phyloP scores from a whole-genome alignment of 2,329 filamentous ascomycete genomes.

The Aspergillus melleus region DNA sequence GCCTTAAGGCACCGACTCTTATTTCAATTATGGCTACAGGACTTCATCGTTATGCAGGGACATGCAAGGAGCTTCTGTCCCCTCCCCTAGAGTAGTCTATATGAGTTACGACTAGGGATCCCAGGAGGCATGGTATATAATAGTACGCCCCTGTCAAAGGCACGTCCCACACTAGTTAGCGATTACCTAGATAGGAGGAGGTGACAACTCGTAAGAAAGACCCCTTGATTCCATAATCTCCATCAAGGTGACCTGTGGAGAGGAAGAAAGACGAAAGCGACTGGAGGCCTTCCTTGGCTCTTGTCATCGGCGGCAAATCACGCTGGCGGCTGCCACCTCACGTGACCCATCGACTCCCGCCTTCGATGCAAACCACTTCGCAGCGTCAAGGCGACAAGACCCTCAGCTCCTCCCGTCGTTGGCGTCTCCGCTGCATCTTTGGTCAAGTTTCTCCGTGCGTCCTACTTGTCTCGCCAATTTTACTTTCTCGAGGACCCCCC shows the following conservation, averaged over 20 bases:
- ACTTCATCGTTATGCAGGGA: not conserved
- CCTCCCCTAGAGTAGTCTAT: not conserved
- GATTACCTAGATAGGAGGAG: not conserved
- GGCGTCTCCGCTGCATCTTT: constrained; percentile 15
- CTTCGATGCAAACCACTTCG: constrained; percentile 43
- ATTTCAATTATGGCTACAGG: not conserved
- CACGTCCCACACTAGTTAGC: not conserved
- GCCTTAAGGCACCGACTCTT: too few relatives aligned
- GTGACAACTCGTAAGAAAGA: too few relatives aligned
- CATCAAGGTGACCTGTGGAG: not conserved
- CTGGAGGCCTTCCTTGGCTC: constrained; percentile 24
- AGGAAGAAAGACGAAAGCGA: constrained; percentile 1
- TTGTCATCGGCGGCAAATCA: constrained; percentile 25
- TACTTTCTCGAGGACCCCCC: constrained; percentile 7
- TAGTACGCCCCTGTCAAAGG: not conserved
- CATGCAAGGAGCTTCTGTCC: not conserved
- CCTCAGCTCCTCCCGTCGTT: constrained; percentile 28
- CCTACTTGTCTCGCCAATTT: constrained; percentile 8
- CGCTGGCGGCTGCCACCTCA: constrained; percentile 24
- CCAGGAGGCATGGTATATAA: not conserved
- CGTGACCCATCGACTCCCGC: constrained; percentile 38
- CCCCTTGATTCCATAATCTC: too few relatives aligned
- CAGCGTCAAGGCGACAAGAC: constrained; percentile 24
- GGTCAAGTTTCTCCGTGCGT: constrained; percentile 11
- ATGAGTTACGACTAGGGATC: not conserved